A percentile compares a stretch with the other conserved stretches of the same genome.
phyloP scores from a whole-genome alignment of 2,329 filamentous ascomycete species.

The Microcyclospora tardicrescens region DNA sequence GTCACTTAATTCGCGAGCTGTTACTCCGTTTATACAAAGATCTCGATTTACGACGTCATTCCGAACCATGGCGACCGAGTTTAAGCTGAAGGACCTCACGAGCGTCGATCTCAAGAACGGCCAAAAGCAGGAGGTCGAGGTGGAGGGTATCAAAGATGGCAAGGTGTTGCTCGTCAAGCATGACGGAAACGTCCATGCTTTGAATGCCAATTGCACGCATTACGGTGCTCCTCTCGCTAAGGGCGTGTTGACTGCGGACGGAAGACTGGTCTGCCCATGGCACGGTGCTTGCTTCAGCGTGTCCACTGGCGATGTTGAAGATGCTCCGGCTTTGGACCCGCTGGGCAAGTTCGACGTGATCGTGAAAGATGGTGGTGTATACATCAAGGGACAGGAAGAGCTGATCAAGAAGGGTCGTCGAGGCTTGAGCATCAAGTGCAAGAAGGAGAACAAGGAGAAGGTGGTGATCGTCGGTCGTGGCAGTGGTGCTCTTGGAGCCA shows the following conservation, averaged over 20 bases:
- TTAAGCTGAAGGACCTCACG: slow-evolving; percentile 59
- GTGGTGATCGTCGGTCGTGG: slow-evolving; percentile 81
- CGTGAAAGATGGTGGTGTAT: slow-evolving; percentile 72
- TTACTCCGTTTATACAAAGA: not conserved
- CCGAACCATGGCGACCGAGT: slow-evolving; percentile 34
- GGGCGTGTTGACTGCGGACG: slow-evolving; percentile 69
- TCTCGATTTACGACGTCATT: slow-evolving; percentile 11
- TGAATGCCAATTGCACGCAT: slow-evolving; percentile 75
- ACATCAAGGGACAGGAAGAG: slow-evolving; percentile 67
- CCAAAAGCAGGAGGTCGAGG: slow-evolving; percentile 77
- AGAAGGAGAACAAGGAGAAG: slow-evolving; percentile 44
- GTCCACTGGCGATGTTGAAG: slow-evolving; percentile 81
- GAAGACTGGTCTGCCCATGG: slow-evolving; percentile 86
- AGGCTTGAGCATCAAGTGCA: slow-evolving; percentile 61
- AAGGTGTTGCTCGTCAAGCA: slow-evolving; percentile 80
- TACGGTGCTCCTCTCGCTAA: slow-evolving; percentile 84
- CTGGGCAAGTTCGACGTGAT: slow-evolving; percentile 68
- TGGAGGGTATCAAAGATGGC: slow-evolving; percentile 74
- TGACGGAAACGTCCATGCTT: slow-evolving; percentile 61
- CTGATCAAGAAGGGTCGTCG: slow-evolving; percentile 65
- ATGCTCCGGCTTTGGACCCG: slow-evolving; percentile 82
- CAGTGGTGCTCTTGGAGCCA: slow-evolving; percentile 65
- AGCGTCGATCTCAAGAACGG: slow-evolving; percentile 63
- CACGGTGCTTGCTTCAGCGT: slow-evolving; percentile 95
- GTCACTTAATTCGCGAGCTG: too few relatives aligned